Evolutionary conservation across 2,329 filamentous ascomycete genomes (phyloP).

Genomic region (Colletotrichum spaethianum): DNA sequence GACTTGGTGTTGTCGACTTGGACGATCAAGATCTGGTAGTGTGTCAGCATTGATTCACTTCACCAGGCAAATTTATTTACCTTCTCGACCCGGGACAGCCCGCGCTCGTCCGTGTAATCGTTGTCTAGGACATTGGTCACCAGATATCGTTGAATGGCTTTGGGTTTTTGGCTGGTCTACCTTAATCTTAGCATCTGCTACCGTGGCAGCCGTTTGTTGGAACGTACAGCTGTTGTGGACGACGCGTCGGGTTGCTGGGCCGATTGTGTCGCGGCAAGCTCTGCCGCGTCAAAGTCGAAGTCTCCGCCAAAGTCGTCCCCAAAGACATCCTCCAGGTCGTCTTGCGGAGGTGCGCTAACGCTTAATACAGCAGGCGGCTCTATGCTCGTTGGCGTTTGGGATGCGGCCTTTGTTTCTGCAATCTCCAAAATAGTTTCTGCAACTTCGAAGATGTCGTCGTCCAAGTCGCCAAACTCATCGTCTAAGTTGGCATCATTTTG

Average conservation of each 20-base stretch:
- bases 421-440: conserved; percentile 57
- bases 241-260: conserved; percentile 48
- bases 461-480: conserved; percentile 77
- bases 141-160: conserved; percentile 89
- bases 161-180: conserved; percentile 77
- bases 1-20: conserved; percentile 80
- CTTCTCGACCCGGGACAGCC: conserved; percentile 77
- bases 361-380: conserved; percentile 3
- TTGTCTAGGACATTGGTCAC: conserved; percentile 81
- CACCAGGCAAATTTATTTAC: conserved; percentile 60
- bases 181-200: conserved; percentile 72
- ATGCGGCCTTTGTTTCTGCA: conserved; percentile 8
- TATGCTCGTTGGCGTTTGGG: conserved; percentile 34
- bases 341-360: conserved; percentile 45
- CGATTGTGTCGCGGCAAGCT: conserved; percentile 81
- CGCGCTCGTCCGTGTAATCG: conserved; percentile 75
- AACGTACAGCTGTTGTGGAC: conserved; percentile 55
- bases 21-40: conserved; percentile 81
- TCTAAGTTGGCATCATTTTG: conserved; percentile 46
- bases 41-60: conserved; percentile 38
- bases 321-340: conserved; percentile 75
- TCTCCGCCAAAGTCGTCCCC: conserved; percentile 83
- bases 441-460: conserved; percentile 71
- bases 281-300: conserved; percentile 83
- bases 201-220: conserved; percentile 43